These are phyloP conservation scores for Fusarium longipes DNA, from an alignment of 2,329 filamentous ascomycete species.

Conservation along the genomic window DNA sequence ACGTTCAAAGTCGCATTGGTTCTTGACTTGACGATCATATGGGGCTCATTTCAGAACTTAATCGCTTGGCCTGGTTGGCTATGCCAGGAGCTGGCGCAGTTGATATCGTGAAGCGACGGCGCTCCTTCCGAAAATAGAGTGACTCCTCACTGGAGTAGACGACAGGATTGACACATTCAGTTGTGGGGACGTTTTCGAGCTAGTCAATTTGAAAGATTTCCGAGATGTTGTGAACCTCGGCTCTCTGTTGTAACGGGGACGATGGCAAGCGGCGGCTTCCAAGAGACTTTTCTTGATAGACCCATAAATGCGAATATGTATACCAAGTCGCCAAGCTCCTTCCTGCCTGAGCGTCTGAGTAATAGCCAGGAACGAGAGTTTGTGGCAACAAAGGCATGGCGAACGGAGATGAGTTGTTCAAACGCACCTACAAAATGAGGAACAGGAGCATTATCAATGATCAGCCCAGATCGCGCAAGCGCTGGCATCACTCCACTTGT, in stretches of 20 bases:
- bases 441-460: conserved; percentile 15
- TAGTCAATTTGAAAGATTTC: conserved; percentile 9
- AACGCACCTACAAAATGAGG: conserved; percentile 4
- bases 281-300: background rate
- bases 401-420: background rate
- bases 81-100: background rate
- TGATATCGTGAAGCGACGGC: conserved; percentile 14
- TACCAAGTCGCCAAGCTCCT: background rate
- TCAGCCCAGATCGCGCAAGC: conserved; percentile 36
- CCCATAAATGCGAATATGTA: background rate
- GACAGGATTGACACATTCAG: conserved; percentile 8
- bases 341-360: background rate
- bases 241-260: background rate
- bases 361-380: background rate
- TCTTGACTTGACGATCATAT: background rate
- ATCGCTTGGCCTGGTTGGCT: conserved; percentile 6
- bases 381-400: background rate
- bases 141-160: conserved; percentile 2
- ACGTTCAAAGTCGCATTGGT: background rate
- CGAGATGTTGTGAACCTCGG: conserved; percentile 22
- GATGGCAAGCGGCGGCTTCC: background rate
- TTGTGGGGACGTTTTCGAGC: conserved; percentile 6
- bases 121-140: conserved; percentile 38
- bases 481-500: conserved; percentile 11
- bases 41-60: background rate